These are phyloP conservation scores for Phalaenopsis aphrodite DNA, from an alignment of 106 monocot genomes.

Conservation along the genomic window DNA sequence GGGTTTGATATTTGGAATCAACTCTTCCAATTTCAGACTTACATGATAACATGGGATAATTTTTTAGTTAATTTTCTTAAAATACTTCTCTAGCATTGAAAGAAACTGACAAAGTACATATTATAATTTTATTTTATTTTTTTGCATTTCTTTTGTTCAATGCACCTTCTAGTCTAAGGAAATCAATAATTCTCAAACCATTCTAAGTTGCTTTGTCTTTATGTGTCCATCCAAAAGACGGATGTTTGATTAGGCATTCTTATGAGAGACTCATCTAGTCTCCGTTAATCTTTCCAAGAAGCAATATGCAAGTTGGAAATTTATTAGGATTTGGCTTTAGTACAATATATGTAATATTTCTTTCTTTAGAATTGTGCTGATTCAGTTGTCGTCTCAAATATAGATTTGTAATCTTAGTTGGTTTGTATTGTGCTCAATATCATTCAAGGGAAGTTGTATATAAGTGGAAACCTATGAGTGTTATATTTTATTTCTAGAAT, in stretches of 20 bases:
- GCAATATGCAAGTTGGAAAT: slow-evolving; percentile 54
- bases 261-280: slow-evolving; percentile 56
- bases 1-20: slow-evolving; percentile 69
- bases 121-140: slow-evolving; percentile 93
- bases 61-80: slow-evolving; percentile 90
- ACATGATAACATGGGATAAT: slow-evolving; percentile 96
- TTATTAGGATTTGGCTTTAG: slow-evolving; percentile 62
- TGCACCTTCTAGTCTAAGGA: slow-evolving; percentile 78
- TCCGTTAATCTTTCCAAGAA: slow-evolving; percentile 37
- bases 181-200: slow-evolving; percentile 71
- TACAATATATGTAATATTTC: slow-evolving; percentile 51
- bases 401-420: background rate
- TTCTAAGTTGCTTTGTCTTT: slow-evolving; percentile 32
- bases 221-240: slow-evolving; percentile 55
- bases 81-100: slow-evolving; percentile 77
- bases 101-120: slow-evolving; percentile 79
- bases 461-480: background rate
- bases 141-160: slow-evolving; percentile 90
- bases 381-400: slow-evolving; percentile 32
- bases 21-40: slow-evolving; percentile 79
- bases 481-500: background rate
- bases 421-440: slow-evolving; percentile 10
- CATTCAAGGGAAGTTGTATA: background rate
- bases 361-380: slow-evolving; percentile 46
- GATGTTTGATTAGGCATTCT: slow-evolving; percentile 56